Evolutionary conservation across 2,329 filamentous ascomycete species (phyloP).

Genomic region (Cladosporium sp.): DNA sequence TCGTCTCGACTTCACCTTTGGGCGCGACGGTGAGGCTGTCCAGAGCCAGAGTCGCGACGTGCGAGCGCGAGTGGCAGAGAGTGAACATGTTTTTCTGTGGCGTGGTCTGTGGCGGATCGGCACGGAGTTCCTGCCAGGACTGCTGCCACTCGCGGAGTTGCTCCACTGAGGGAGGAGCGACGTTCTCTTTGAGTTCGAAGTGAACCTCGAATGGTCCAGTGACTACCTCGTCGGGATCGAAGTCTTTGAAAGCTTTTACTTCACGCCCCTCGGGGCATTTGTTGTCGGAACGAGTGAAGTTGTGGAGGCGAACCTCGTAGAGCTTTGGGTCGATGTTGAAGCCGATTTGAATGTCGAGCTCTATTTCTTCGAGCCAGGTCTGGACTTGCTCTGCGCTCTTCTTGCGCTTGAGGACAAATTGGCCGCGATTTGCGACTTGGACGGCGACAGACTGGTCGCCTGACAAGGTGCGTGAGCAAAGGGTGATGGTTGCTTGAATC

Average conservation of each 20-base stretch:
- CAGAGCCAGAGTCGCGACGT: background rate
- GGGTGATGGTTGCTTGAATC: background rate
- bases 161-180: background rate
- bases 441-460: background rate
- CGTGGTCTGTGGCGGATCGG: background rate
- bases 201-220: background rate
- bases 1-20: background rate
- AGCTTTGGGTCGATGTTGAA: background rate
- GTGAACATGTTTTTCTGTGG: background rate
- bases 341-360: conserved; percentile 57
- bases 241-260: background rate
- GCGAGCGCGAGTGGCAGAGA: background rate
- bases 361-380: conserved; percentile 63
- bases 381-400: background rate
- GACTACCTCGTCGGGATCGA: background rate
- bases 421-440: background rate
- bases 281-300: background rate
- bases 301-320: background rate
- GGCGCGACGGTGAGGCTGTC: background rate
- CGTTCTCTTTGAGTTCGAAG: background rate
- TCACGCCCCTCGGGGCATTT: background rate
- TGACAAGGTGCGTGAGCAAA: background rate
- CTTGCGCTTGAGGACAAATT: background rate
- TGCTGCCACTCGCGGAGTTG: background rate
- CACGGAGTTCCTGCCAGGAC: background rate